phyloP scores from a whole-genome alignment of 306 rosid genomes.

The Medicago lupulina region DNA sequence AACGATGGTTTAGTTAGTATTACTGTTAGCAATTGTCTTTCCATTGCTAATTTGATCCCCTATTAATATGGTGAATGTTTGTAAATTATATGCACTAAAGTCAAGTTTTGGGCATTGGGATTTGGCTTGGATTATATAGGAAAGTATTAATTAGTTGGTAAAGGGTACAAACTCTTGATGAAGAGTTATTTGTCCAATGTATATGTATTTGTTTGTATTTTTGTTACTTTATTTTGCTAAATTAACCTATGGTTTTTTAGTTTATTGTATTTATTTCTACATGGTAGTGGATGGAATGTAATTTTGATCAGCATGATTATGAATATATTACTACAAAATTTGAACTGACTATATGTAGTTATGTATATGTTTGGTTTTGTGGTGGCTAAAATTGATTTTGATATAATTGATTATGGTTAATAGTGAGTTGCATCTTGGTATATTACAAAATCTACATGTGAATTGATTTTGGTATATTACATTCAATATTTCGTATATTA shows the following conservation, averaged over 20 bases:
- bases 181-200: constrained; percentile 7
- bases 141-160: neutral
- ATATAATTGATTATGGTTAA: no score
- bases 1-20: constrained; percentile 36
- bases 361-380: neutral
- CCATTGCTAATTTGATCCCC: constrained; percentile 41
- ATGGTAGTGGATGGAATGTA: neutral
- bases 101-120: neutral
- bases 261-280: neutral
- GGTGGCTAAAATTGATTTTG: neutral
- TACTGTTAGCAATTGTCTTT: constrained; percentile 32
- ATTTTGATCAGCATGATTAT: neutral
- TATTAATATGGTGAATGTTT: neutral
- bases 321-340: neutral
- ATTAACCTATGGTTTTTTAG: neutral
- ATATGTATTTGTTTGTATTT: neutral
- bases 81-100: neutral
- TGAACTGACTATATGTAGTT: no score
- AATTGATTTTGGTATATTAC: no score
- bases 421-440: no score
- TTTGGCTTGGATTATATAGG: constrained; percentile 2
- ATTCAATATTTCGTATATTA: no score
- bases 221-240: neutral
- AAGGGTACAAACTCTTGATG: neutral
- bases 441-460: no score